Conservation (phyloP, 805 yeast species). For the Candida suzukii region DNA sequence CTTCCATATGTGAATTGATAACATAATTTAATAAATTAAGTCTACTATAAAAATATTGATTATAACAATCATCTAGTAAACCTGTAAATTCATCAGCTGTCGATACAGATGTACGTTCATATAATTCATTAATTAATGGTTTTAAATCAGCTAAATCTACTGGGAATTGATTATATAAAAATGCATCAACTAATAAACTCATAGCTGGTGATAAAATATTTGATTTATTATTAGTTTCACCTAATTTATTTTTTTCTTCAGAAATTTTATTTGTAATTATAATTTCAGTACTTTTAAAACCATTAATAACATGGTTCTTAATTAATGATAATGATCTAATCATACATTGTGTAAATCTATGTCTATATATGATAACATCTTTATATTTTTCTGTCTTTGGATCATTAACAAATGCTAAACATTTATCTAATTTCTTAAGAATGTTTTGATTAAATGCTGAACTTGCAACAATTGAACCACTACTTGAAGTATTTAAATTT, state of each 20-base stretch:
- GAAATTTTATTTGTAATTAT: slow-evolving; percentile 12
- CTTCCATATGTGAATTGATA: slow-evolving; percentile 16
- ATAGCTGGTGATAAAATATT: slow-evolving; percentile 8
- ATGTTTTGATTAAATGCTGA: slow-evolving; percentile 45
- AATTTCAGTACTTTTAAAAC: slow-evolving; percentile 28
- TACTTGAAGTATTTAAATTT: slow-evolving; percentile 54
- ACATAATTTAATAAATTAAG: slow-evolving; percentile 37
- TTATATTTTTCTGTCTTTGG: slow-evolving; percentile 46
- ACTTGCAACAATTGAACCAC: slow-evolving; percentile 61
- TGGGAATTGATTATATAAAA: slow-evolving; percentile 59
- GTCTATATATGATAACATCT: slow-evolving; percentile 61
- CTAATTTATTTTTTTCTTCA: slow-evolving; percentile 10
- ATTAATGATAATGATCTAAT: slow-evolving; percentile 73
- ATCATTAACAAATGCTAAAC: slow-evolving; percentile 51
- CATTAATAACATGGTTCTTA: slow-evolving; percentile 53
- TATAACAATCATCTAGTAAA: slow-evolving; percentile 56
- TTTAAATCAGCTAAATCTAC: slow-evolving; percentile 15
- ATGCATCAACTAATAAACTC: slow-evolving; percentile 49
- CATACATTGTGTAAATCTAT: slow-evolving; percentile 76
- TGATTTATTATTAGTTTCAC: neutral
- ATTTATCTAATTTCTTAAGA: slow-evolving; percentile 55
- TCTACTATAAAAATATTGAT: slow-evolving; percentile 57
- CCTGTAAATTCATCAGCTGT: slow-evolving; percentile 50
- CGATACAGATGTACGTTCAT: slow-evolving; percentile 15
- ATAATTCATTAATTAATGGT: slow-evolving; percentile 20